Base-by-base conservation (phyloP, 1,139 yeast genomes). In the Suhomyces bolitotheri region DNA sequence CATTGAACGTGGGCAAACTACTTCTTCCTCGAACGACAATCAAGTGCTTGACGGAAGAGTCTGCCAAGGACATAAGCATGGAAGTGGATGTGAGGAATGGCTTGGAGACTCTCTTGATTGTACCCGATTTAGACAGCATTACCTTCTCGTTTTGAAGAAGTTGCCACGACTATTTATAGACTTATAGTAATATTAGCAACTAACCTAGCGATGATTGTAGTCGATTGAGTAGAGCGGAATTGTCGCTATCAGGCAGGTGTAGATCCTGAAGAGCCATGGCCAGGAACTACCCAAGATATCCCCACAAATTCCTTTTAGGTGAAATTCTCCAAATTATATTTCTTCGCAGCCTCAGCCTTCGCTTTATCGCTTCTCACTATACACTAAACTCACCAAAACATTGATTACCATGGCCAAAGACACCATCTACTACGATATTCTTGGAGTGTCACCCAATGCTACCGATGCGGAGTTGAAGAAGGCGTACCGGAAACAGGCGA, bases 1-100 rank as follows among this genome's bases (percentile, higher is more conserved):
- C 97, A 0, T 57, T 88, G 38, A 80, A 75, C 43, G 78, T 83
- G 15, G 97, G 97, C 0, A 81, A 82, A 43, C 55, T 89, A 9
- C 59, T 68, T 4, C 63, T 86, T 24, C 97, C 97, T 0, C 71
- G 65, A 40, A 65, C 87, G 11, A 70, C 66, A n/a, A 69, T 88
- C 10, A 60, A 62, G 32, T 50, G 62, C 12, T 22, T 50, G n/a
- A 33, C 50, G 22, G 58, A 56, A 21, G 48, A 45, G 16, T 25
- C 32, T 4, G 60, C 58, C 31, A 57, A 56, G 30, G 61, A 64
- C 20, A 50, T 68, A 15, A 59, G 72, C 9, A 71, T 78, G 67
- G 90, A 86, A 41, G 59, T 80, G 7, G 82, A 82, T 36, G 73
- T 80, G 45, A 71, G 72, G 41, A 87, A 86, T 54, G 84, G 83